phyloP scores from a whole-genome alignment of 371 early-diverging fungal genomes.

The Blastocladiella emersonii region DNA sequence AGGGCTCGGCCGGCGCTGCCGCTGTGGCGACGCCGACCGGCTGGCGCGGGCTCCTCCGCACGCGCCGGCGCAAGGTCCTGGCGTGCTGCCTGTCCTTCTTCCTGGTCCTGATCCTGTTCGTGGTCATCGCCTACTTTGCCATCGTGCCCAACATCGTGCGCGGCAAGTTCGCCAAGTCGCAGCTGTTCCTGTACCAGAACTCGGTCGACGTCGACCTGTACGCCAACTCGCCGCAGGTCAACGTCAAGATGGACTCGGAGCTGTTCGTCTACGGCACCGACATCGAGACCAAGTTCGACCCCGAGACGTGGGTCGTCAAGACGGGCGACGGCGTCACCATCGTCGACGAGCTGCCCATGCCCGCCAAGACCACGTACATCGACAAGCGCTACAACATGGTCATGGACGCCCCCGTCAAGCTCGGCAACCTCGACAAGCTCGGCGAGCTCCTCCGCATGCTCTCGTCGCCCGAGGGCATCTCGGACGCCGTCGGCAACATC shows the following conservation, averaged over 20 bases:
- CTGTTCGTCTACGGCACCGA: neutral
- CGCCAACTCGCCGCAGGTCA: neutral
- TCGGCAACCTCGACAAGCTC: neutral
- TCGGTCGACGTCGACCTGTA: neutral
- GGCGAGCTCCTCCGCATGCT: neutral
- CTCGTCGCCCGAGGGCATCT: neutral
- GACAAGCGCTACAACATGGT: neutral
- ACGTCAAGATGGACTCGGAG: neutral
- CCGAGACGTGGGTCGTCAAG: neutral
- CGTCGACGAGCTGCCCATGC: slow-evolving; percentile 1
- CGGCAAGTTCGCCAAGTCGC: neutral
- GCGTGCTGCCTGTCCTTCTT: neutral
- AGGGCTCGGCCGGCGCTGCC: neutral
- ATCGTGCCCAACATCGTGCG: slow-evolving; percentile 2
- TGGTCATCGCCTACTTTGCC: neutral
- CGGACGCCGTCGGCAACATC: neutral
- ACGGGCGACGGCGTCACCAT: neutral
- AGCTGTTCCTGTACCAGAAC: slow-evolving; percentile 1
- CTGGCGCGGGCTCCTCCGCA: neutral
- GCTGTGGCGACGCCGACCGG: neutral
- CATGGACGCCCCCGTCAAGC: neutral
- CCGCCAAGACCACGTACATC: neutral
- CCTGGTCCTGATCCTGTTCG: neutral
- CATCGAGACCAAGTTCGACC: neutral
- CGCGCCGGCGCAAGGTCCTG: neutral